A percentile compares a stretch with the other conserved stretches of the same genome.
Conservation (phyloP, 805 yeast species). For the Clavispora santaluciae region DNA sequence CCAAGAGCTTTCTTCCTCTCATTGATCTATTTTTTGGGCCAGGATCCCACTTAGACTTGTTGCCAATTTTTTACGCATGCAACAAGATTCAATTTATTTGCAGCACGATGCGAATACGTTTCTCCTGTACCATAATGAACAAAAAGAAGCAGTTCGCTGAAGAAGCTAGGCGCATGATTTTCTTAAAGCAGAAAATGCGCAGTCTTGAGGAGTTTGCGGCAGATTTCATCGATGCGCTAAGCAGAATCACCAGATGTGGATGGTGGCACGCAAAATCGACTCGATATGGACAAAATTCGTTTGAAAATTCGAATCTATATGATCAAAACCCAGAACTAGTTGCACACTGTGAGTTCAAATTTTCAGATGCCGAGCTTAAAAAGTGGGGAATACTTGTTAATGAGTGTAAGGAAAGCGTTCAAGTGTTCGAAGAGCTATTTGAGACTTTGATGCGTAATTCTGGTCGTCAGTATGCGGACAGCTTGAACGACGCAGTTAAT, state of each 20-base stretch:
- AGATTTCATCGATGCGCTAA: not conserved
- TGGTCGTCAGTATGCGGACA: not conserved
- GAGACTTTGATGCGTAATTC: not conserved
- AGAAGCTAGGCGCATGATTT: not conserved
- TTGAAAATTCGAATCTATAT: not conserved
- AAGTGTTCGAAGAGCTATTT: not conserved
- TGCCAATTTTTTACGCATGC: not conserved
- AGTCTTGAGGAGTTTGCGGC: not conserved
- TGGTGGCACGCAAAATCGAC: not conserved
- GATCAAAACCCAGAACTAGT: not conserved
- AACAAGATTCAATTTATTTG: not conserved
- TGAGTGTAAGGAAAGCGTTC: not conserved
- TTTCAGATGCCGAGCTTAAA: not conserved
- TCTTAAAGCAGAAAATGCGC: not conserved
- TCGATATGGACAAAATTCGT: not conserved
- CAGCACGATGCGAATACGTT: not conserved
- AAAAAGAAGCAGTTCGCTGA: not conserved
- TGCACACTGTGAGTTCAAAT: not conserved
- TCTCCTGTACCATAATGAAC: not conserved
- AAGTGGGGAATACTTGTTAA: not conserved
- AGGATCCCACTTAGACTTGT: not conserved
- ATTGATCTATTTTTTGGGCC: not conserved
- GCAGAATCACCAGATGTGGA: not conserved
- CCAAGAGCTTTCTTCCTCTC: not conserved
- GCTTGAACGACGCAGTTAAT: not conserved